Evolutionary conservation across 1,139 yeast genomes (phyloP).

Genomic region (Diutina neorugosa): DNA sequence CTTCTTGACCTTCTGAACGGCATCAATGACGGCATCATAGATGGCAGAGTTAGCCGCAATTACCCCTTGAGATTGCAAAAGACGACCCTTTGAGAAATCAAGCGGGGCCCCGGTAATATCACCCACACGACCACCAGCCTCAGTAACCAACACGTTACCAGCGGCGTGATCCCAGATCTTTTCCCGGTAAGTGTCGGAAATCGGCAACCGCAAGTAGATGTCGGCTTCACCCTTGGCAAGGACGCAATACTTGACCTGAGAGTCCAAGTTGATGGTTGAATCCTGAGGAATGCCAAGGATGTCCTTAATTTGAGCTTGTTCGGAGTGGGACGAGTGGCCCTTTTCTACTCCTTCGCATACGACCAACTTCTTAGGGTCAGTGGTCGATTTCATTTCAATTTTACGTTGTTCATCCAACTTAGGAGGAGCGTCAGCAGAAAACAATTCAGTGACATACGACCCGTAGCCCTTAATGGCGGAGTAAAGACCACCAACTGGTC

Average conservation of each 20-base stretch:
- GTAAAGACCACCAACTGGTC: constrained; percentile 54
- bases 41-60: constrained; percentile 68
- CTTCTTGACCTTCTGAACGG: constrained; percentile 26
- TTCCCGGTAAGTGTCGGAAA: constrained; percentile 64
- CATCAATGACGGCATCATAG: constrained; percentile 50
- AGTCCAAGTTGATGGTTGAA: constrained; percentile 65
- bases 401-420: constrained; percentile 27
- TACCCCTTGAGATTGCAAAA: constrained; percentile 74
- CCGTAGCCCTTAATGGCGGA: constrained; percentile 71
- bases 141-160: constrained; percentile 74
- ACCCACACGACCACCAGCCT: constrained; percentile 86
- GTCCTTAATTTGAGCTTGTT: constrained; percentile 67
- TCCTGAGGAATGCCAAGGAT: constrained; percentile 33
- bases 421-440: constrained; percentile 17
- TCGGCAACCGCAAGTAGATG: constrained; percentile 79
- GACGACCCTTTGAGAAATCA: constrained; percentile 82
- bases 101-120: constrained; percentile 66
- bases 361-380: constrained; percentile 36
- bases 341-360: constrained; percentile 96
- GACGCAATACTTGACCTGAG: constrained; percentile 92
- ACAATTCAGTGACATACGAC: constrained; percentile 44
- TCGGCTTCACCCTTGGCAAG: constrained; percentile 89
- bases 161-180: constrained; percentile 99
- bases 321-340: constrained; percentile 86
- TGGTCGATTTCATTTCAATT: constrained; percentile 31